phyloP scores from a whole-genome alignment of 768 basidiomycete genomes.

The Podaxis pistillaris region DNA sequence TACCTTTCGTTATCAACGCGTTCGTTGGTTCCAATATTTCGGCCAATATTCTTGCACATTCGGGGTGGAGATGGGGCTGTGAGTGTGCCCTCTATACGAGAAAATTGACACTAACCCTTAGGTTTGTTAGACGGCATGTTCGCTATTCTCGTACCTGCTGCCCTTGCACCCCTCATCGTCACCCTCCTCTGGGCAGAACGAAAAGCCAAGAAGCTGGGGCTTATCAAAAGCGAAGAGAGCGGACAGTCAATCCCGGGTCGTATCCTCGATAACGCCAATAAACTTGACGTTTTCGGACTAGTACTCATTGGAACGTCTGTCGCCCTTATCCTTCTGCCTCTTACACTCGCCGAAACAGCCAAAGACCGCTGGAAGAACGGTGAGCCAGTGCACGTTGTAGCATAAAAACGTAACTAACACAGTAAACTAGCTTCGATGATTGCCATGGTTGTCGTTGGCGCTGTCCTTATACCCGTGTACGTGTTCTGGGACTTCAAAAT shows the following conservation, averaged over 20 bases:
- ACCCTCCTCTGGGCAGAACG: slow-evolving; percentile 56
- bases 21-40: slow-evolving; percentile 66
- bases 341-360: slow-evolving; percentile 45
- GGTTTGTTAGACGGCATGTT: slow-evolving; percentile 49
- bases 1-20: slow-evolving; percentile 51
- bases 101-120: not conserved
- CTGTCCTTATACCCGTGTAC: slow-evolving; percentile 40
- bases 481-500: slow-evolving; percentile 46
- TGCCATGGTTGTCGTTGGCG: slow-evolving; percentile 49
- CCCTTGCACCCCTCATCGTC: slow-evolving; percentile 50
- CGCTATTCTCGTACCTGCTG: slow-evolving; percentile 50
- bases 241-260: slow-evolving; percentile 18
- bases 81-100: slow-evolving; percentile 24
- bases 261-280: slow-evolving; percentile 24
- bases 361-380: slow-evolving; percentile 45
- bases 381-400: slow-evolving; percentile 22
- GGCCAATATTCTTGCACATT: slow-evolving; percentile 35
- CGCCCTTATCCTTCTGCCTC: slow-evolving; percentile 52
- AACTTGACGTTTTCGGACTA: slow-evolving; percentile 53
- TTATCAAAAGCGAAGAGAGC: slow-evolving; percentile 17
- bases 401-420: no score
- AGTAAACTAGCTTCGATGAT: slow-evolving; percentile 43
- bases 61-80: slow-evolving; percentile 74
- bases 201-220: slow-evolving; percentile 40
- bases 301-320: slow-evolving; percentile 46